Percentiles rank a stretch among this genome's conserved stretches.
phyloP scores from a whole-genome alignment of 208 protist genomes.

The Histomonas meleagridis region DNA sequence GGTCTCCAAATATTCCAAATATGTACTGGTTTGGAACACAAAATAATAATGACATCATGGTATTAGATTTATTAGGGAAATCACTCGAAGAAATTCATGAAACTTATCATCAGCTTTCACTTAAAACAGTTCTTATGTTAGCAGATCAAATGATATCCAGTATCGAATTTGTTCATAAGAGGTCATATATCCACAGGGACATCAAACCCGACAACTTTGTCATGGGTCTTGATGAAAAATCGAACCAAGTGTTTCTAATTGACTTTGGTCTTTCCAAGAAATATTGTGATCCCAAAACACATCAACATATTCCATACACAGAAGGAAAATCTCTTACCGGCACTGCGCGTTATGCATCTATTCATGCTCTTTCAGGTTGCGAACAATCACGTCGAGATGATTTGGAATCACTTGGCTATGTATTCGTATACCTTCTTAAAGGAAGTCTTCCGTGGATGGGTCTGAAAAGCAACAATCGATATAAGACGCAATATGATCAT shows the following conservation, averaged over 20 bases:
- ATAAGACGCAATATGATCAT: constrained; percentile 96
- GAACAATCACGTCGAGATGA: constrained; percentile 65
- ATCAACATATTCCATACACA: constrained; percentile 94
- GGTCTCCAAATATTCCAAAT: constrained; percentile 76
- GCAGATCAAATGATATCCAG: constrained; percentile 82
- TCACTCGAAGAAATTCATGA: constrained; percentile 91
- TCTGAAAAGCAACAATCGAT: constrained; percentile 80
- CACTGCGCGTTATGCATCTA: constrained; percentile 92
- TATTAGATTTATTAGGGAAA: constrained; percentile 91
- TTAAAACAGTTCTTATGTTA: constrained; percentile 95
- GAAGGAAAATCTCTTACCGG: constrained; percentile 58
- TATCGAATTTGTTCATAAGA: constrained; percentile 85
- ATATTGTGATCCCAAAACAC: constrained; percentile 87
- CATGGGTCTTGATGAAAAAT: constrained; percentile 72
- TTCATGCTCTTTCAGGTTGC: constrained; percentile 97
- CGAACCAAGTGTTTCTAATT: constrained; percentile 50
- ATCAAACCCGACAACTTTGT: constrained; percentile 95
- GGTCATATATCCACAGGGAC: constrained; percentile 90
- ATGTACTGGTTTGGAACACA: constrained; percentile 81
- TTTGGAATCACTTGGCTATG: constrained; percentile 86
- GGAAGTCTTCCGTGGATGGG: constrained; percentile 94
- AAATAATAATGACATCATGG: constrained; percentile 91
- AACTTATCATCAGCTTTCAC: constrained; percentile 69
- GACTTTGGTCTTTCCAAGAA: constrained; percentile 82
- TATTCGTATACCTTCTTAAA: constrained; percentile 95